Evolutionary conservation across 108 stramenopile genomes (phyloP), one percentile per base, ranked within the genome.

Genomic region (Skeletonema marinoi): DNA sequence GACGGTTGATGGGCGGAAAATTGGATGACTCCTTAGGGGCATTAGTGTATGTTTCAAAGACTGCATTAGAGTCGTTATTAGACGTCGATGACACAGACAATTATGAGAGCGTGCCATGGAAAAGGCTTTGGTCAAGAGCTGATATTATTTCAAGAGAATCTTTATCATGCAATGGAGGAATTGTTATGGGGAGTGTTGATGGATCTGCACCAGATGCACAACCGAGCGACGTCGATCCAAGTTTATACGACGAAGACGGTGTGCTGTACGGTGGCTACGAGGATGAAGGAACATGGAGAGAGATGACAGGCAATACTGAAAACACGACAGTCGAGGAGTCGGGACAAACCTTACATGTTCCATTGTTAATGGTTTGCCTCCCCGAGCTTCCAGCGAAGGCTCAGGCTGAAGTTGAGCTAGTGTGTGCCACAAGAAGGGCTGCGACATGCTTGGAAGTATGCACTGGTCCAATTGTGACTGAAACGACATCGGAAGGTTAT

Each of bases 301-400:
- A 88, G 68, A 88, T 90, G 71, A 67, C 60, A 38, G 67, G 80
- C 60, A 75, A 39, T 59, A 30, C 70, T 16, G n/a, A 69, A 71
- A 3, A 36, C 31, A 29, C 14, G 64, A 62, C 60, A 67, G 16
- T 19, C 25, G 32, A 35, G 31, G 73, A 62, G 12, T 64, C 68
- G 33, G 63, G 38, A n/a, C 14, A 51, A 60, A 19, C 33, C 36
- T 46, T 65, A 25, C 12, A 5, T 2, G 78, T 85, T 48, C 90
- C 93, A 4, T 70, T 93, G 12, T 66, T 93, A 10, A 83, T 95
- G 46, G 91, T 95, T 41, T 87, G 89, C 5, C 75, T 95, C 33
- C 85, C 87, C 30, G 90, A 93, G 84, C 86, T 95, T 85, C 94
- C 94, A 17, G 90, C 88, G 46, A 87, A 89, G 75, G 94, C 94